Base-by-base conservation (phyloP, 768 basidiomycete species). In the Mycena sanguinolenta region DNA sequence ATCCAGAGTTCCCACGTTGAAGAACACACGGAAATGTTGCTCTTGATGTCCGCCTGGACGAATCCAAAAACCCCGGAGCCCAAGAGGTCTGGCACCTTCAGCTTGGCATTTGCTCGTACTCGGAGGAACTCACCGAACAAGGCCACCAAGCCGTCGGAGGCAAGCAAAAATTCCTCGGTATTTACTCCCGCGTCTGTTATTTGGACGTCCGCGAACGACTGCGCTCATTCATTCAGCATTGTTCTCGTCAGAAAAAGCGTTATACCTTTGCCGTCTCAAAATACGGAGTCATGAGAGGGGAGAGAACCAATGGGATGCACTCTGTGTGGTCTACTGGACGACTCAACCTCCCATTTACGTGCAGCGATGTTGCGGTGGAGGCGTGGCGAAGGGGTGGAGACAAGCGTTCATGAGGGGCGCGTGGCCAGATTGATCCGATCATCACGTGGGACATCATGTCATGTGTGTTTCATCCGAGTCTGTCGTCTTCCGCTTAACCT, bases 161-260 rank as follows among this genome's bases (percentile, higher is more conserved):
- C 97, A 76, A 95, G 92, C 54, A 96, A 84, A 84, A 99, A 99
- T 16, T 86, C 79, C 23, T 83, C 76, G 0, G 96, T 95, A 77
- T 96, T 91, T 59, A 99, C 90, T 17, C 97, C 96, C 5, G 85
- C 82, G 52, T 88, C 85, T n/a, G 89, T 89, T 73, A 94, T 84
- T 19, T 90, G 87, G 46, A 98, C 94, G 71, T 97, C 94, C 75
- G 88, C 89, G 80, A 94, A 98, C 13, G 95, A 96, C 96, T 98
- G 32, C 12, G 73, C 59, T 52, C n/a, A n/a, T n/a, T n/a, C n/a
- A n/a, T 13, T 50, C 57, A 36, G 58, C 23, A 58, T 34, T 30
- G 7, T 23, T 38, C 25, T 46, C 53, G 8, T 27, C 50, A 49
- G 52, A 60, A 23, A 28, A 54, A 21, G 8, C 16, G 58, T 25